Evolutionary conservation across 305 asterid species (phyloP), one percentile per base, ranked within the genome.

Genomic region (Rubia balearica): DNA sequence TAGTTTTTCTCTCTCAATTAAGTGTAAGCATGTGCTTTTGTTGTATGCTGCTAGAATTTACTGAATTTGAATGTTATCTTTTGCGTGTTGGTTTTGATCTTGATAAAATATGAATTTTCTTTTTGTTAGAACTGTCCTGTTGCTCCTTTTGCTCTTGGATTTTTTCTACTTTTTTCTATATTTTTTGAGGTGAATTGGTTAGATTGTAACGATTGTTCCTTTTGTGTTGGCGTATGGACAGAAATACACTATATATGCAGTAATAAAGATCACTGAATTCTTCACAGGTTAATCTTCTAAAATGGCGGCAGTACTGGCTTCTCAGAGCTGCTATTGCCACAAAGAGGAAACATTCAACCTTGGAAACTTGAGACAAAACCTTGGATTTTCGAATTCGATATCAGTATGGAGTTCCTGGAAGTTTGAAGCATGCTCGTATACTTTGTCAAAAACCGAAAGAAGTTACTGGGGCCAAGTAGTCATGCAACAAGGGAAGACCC

Each of bases 241-340:
- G 8, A 16, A 24, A 62, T 16, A 65, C 55, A 22, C 12, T 46
- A 3, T 41, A 7, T 16, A 4, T 8, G 57, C 27, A 6, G 27
- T 6, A 64, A 14, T 27, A 7, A 24, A 61, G 30, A 43, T 60
- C 12, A 38, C 51, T 40, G 43, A 22, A 64, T 64, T 16, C 68
- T 64, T 16, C 72, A 59, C 81, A 79, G 95, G 89, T 72, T 67
- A 53, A 65, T 57, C 40, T 51, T 59, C 75, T 75, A 38, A 57
- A 72, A 88, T 92, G 96, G 91, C 85, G 73, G 85, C 89, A 71
- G 79, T 85, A 68, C 82, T 90, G 76, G 95, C 96, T 79, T 88
- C 91, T 11, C 80, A 81, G 67, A 83, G 90, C 84, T 84, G 86
- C 70, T 83, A 78, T 83, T 88, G 92, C 85, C 84, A 82, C 80